phyloP scores from a whole-genome alignment of 2,329 filamentous ascomycete genomes.

The Periglandula ipomoeae region DNA sequence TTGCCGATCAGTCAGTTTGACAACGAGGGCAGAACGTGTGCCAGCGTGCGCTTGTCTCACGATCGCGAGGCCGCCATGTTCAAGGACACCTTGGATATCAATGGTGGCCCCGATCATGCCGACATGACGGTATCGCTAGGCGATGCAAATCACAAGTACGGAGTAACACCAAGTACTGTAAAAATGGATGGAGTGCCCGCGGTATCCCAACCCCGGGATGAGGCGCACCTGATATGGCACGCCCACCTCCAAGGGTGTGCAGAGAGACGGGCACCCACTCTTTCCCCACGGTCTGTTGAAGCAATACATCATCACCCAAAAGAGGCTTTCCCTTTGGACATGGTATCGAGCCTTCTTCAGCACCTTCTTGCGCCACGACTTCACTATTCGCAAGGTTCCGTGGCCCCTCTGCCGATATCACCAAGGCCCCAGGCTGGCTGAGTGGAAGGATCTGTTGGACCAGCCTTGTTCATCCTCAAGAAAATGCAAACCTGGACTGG shows the following conservation, averaged over 20 bases:
- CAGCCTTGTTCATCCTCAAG: neutral
- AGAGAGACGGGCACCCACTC: neutral
- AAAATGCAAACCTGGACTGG: neutral
- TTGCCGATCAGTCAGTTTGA: neutral
- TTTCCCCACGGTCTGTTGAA: conserved; percentile 4
- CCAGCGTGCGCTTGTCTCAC: too few species aligned
- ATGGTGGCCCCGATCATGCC: neutral
- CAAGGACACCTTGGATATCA: neutral
- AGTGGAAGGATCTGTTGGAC: neutral
- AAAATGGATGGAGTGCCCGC: neutral
- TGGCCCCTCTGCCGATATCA: neutral
- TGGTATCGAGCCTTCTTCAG: neutral
- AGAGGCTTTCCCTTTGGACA: neutral
- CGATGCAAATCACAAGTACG: neutral
- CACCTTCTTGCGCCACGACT: conserved; percentile 1
- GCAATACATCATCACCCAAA: conserved; percentile 6
- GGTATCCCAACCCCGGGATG: conserved; percentile 3
- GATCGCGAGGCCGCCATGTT: too few species aligned
- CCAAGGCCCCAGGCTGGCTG: neutral
- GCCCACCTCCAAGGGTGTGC: neutral
- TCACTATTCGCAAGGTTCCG: neutral
- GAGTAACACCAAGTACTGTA: neutral
- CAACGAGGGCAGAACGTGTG: too few species aligned
- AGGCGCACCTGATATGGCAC: conserved; percentile 1
- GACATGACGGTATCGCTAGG: neutral